Base-by-base conservation (phyloP, 371 early-diverging fungal species). In the Mucor lusitanicus region DNA sequence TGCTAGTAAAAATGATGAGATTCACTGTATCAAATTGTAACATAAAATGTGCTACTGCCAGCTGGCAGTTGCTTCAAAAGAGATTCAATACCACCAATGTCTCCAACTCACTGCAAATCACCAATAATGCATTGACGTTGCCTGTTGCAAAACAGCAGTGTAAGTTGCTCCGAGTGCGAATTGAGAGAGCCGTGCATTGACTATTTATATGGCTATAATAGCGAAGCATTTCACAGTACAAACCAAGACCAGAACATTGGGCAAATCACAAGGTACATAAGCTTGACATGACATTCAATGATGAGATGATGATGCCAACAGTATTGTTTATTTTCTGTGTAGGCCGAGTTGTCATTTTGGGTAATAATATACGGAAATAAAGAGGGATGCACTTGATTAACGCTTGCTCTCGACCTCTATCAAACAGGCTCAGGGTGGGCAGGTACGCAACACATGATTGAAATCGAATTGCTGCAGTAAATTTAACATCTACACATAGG, bases 351-450 rank as follows among this genome's bases (percentile, higher is more conserved):
- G 56, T 72, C 27, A 69, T 72, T 33, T 39, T 72, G 59, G 68
- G 68, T 72, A 68, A 35, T 3, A 39, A 19, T 19, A 28, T 55
- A 1, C 12, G 13, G 28, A 23, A 32, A 13, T 12, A 13, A 7
- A 0, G 3, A 6, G 19, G 44, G 19, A 44, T 19, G 6, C 7
- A 21, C 21, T 50, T 50, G 25, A 13, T 50, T 50, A 50, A 50
- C 21, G 0, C 50, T 23, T 50, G 50, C 12, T 50, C 11, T 50
- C 37, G 3, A 13, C 8, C 12, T 23, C 0, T 9, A 25, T 25
- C 12, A 6, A 63, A 37, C 23, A 72, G 91, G 90, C 6, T 86
- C 89, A 15, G 91, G 92, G 21, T 90, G 91, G 91, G 90, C 83
- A 63, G 82, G 82, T 79, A 70, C 65, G 2, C 6, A 6, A 3